These are phyloP conservation scores for Claviceps paspali DNA, from an alignment of 2,329 filamentous ascomycete genomes.

Conservation along the genomic window DNA sequence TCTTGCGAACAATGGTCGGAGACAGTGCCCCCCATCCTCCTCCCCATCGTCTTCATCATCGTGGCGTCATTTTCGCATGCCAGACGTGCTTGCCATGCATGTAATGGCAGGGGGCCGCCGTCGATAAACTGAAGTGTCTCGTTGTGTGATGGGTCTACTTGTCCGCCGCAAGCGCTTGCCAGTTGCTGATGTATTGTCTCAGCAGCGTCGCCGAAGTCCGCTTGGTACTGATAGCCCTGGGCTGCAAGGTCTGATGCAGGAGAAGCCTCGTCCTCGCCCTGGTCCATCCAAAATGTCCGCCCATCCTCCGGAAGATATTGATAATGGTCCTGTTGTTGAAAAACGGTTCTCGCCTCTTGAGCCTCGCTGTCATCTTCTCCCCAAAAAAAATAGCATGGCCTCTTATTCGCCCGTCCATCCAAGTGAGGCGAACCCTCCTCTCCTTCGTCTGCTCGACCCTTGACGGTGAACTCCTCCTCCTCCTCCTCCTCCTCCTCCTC, in stretches of 20 bases:
- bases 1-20: no score
- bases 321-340: background rate
- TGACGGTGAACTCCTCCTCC: background rate
- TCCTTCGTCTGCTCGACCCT: background rate
- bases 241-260: background rate
- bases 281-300: no score
- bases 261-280: no score
- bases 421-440: background rate
- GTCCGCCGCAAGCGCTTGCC: no score
- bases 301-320: no score
- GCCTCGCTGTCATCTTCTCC: background rate
- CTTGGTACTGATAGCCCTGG: background rate
- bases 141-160: background rate
- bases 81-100: no score
- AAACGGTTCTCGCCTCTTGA: background rate
- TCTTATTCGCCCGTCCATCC: background rate
- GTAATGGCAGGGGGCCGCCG: background rate
- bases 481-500: no score
- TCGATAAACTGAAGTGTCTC: background rate
- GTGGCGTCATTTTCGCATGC: no score
- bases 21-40: no score
- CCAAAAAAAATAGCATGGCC: background rate
- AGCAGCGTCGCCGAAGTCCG: background rate
- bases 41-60: no score
- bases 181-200: background rate